Conservation (phyloP, 2,329 filamentous ascomycete species). For the Penicillium sp. region DNA sequence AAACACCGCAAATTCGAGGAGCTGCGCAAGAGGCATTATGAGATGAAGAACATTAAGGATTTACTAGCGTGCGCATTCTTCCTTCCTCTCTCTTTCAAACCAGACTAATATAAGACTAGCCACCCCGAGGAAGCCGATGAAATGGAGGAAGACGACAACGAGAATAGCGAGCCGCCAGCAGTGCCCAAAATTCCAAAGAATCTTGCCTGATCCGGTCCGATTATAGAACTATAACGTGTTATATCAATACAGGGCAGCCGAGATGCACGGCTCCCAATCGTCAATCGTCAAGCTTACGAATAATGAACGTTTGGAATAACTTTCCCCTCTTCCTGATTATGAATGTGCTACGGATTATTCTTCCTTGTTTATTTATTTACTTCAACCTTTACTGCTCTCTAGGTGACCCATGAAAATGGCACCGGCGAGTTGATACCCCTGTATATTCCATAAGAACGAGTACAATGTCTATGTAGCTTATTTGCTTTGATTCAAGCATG, state of each 20-base stretch:
- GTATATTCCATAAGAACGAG: constrained; percentile 3
- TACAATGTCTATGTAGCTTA: not conserved
- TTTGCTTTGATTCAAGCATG: not conserved
- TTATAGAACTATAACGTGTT: not conserved
- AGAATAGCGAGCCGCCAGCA: constrained; percentile 23
- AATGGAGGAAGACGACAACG: constrained; percentile 45
- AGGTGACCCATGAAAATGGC: not conserved
- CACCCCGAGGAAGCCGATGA: constrained; percentile 65
- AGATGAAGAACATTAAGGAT: constrained; percentile 93
- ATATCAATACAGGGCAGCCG: not conserved
- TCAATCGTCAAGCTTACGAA: not conserved
- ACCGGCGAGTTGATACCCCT: constrained; percentile 13
- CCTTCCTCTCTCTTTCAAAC: not conserved
- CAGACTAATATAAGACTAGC: constrained; percentile 19
- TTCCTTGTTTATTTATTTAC: not conserved
- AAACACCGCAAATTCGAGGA: constrained; percentile 92
- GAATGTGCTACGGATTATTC: not conserved
- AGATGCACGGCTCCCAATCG: not conserved
- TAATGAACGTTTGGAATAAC: not conserved
- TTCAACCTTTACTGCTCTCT: constrained; percentile 1
- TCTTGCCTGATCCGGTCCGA: not conserved
- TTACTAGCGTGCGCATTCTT: constrained; percentile 63
- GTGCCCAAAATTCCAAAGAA: constrained; percentile 1
- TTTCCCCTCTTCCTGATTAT: not conserved
- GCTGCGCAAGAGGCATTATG: constrained; percentile 93